Evolutionary conservation across 2,329 filamentous ascomycete species (phyloP).

Genomic region (Neofusicoccum parvum): DNA sequence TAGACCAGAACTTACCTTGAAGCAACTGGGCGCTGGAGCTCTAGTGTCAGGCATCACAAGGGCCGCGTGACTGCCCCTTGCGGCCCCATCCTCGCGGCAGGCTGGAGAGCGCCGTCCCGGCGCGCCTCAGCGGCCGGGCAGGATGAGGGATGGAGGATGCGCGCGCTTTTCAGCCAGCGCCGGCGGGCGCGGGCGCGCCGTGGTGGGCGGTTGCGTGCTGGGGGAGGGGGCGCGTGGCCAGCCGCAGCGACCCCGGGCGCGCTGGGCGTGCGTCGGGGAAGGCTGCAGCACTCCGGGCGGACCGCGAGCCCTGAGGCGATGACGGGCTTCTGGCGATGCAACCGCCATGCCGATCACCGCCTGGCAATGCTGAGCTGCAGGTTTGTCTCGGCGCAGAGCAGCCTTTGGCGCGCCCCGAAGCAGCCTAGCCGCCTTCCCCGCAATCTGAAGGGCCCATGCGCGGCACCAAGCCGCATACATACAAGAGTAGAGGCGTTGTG

Average conservation of each 20-base stretch:
- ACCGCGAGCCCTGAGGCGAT: conserved; percentile 15
- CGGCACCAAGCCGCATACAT: conserved; percentile 3
- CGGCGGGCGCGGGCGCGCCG: neutral
- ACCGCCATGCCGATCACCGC: conserved; percentile 16
- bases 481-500: conserved; percentile 15
- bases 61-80: conserved; percentile 17
- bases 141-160: neutral
- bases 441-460: neutral
- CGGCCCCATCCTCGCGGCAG: conserved; percentile 20
- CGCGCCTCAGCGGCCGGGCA: neutral
- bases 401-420: conserved; percentile 1
- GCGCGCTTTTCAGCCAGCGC: conserved; percentile 1
- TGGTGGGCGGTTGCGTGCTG: neutral
- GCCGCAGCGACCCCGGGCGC: conserved; percentile 10
- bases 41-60: conserved; percentile 13
- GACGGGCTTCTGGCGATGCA: conserved; percentile 18
- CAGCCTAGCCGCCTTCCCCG: conserved; percentile 15
- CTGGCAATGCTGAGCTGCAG: conserved; percentile 12
- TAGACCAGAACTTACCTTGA: conserved; percentile 16
- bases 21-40: conserved; percentile 10
- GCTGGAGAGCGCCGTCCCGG: conserved; percentile 15
- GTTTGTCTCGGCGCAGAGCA: conserved; percentile 11
- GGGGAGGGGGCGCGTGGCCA: conserved; percentile 10
- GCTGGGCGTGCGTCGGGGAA: neutral
- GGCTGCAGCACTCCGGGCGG: conserved; percentile 13